Evolutionary conservation across 805 yeast species (phyloP).

Genomic region (Zygosaccharomyces bailii): DNA sequence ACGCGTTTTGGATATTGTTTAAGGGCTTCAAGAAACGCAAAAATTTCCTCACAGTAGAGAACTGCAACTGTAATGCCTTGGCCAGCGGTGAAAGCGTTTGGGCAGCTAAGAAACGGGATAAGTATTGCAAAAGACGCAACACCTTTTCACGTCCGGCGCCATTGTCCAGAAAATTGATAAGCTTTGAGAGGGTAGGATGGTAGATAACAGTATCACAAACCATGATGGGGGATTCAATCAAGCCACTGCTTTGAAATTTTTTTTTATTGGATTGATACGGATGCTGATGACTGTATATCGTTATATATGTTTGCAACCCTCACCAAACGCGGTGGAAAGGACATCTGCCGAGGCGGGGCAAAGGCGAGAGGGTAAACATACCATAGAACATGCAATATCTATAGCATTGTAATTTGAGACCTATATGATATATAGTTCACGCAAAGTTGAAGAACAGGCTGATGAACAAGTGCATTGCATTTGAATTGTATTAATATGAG

Average conservation of each 20-base stretch:
- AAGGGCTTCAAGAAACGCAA: conserved; percentile 81
- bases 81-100: conserved; percentile 51
- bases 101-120: conserved; percentile 67
- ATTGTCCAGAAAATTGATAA: conserved; percentile 61
- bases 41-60: conserved; percentile 74
- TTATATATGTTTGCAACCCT: neutral
- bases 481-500: too few relatives aligned
- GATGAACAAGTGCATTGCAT: too few relatives aligned
- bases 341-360: neutral
- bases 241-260: neutral
- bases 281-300: neutral
- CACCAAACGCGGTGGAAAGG: neutral
- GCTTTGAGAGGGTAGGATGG: conserved; percentile 66
- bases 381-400: too few relatives aligned
- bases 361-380: neutral
- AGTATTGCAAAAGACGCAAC: conserved; percentile 74
- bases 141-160: conserved; percentile 78
- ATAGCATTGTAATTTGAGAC: too few relatives aligned
- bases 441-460: too few relatives aligned
- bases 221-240: conserved; percentile 38
- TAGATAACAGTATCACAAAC: conserved; percentile 64
- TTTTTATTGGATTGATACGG: too few relatives aligned
- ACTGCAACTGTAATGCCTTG: conserved; percentile 55
- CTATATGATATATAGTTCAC: too few relatives aligned
- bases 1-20: conserved; percentile 64